A percentile compares a stretch with the other conserved stretches of the same genome.
Evolutionary conservation across 2,329 filamentous ascomycete genomes (phyloP).

Genomic region (Fusarium sororula): DNA sequence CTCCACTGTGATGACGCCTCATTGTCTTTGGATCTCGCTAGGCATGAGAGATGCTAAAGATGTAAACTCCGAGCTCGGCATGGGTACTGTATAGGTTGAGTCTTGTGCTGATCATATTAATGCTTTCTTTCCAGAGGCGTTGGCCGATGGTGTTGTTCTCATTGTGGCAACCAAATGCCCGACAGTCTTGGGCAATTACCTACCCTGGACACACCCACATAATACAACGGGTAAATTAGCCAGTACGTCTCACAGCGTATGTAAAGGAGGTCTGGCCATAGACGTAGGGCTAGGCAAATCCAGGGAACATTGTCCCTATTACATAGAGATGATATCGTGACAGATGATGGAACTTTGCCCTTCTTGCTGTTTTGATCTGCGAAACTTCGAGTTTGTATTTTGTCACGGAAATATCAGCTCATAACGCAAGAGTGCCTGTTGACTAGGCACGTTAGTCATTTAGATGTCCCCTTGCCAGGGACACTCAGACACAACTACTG

Average conservation of each 20-base stretch:
- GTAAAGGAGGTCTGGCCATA: too few species aligned
- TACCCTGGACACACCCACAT: background rate
- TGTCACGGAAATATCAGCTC: too few species aligned
- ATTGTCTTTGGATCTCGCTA: too few species aligned
- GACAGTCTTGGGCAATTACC: rapidly evolving
- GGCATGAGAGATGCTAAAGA: rapidly evolving
- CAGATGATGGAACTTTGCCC: too few species aligned
- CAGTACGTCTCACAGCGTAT: background rate
- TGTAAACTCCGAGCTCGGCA: background rate
- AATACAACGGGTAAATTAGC: too few species aligned
- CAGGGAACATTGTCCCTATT: rapidly evolving
- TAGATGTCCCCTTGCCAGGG: too few species aligned
- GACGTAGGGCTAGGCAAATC: rapidly evolving
- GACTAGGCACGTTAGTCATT: too few species aligned
- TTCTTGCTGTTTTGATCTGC: too few species aligned
- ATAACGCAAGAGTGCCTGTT: too few species aligned
- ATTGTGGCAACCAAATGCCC: background rate
- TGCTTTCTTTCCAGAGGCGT: background rate
- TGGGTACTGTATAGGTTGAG: background rate
- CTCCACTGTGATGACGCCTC: background rate
- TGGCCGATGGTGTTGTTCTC: background rate
- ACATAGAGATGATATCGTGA: background rate
- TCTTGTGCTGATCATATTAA: background rate
- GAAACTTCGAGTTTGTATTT: too few species aligned
- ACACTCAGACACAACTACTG: too few species aligned